A percentile compares a stretch with the other conserved stretches of the same genome.
Conservation (phyloP, 2,329 filamentous ascomycete species). For the Alternaria postmessia region DNA sequence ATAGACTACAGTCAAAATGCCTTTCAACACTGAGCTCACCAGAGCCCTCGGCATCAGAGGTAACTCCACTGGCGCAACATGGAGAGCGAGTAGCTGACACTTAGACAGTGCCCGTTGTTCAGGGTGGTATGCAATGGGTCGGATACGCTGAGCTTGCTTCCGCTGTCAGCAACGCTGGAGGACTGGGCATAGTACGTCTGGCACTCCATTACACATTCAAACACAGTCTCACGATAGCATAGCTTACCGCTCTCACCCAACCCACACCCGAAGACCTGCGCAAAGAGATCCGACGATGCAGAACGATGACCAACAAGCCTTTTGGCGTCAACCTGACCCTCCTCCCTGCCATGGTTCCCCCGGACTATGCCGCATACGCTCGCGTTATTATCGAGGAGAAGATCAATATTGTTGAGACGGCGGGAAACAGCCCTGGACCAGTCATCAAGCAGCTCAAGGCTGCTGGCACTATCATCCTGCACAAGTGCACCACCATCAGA, state of each 20-base stretch:
- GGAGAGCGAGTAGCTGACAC: conserved; percentile 53
- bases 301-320: conserved; percentile 76
- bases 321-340: conserved; percentile 97
- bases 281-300: conserved; percentile 89
- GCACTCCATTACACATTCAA: background rate
- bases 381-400: conserved; percentile 94
- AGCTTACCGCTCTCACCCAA: conserved; percentile 87
- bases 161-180: conserved; percentile 73
- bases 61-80: conserved; percentile 14
- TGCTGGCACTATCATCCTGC: conserved; percentile 79
- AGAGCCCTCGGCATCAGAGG: conserved; percentile 66
- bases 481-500: conserved; percentile 97
- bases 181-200: conserved; percentile 69
- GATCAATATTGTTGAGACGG: conserved; percentile 89
- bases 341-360: conserved; percentile 85
- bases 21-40: conserved; percentile 71
- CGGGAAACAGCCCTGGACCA: conserved; percentile 87
- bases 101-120: conserved; percentile 75
- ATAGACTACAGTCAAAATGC: conserved; percentile 55
- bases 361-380: conserved; percentile 91
- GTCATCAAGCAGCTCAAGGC: conserved; percentile 89
- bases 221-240: conserved; percentile 20
- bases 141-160: conserved; percentile 81
- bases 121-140: conserved; percentile 88
- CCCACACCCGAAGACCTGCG: conserved; percentile 90